A percentile compares a stretch with the other conserved stretches of the same genome.
These are phyloP conservation scores for Ichthyophthirius multifiliis DNA, from an alignment of 169 alveolate genomes.

Conservation along the genomic window DNA sequence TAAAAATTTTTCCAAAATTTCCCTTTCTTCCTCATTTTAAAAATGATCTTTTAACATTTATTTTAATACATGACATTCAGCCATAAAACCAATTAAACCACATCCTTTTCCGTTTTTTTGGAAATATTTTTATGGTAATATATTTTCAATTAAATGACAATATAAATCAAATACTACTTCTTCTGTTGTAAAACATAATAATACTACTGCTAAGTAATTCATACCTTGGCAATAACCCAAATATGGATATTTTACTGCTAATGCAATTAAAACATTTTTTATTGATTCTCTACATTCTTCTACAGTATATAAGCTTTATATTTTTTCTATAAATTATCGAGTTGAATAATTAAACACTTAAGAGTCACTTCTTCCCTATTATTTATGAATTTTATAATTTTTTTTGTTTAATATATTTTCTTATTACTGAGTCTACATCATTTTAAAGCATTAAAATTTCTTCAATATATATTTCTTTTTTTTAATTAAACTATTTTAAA, in stretches of 20 bases:
- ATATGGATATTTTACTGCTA: not conserved
- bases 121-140: not conserved
- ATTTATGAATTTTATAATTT: not conserved
- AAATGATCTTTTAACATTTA: not conserved
- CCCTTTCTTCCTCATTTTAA: not conserved
- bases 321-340: not conserved
- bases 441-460: not conserved
- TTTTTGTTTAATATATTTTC: not conserved
- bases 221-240: constrained; percentile 9
- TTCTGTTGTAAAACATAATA: not conserved
- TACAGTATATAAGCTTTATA: not conserved
- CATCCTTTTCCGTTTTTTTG: not conserved
- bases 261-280: constrained; percentile 1
- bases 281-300: not conserved
- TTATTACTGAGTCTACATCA: not conserved
- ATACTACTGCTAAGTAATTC: constrained; percentile 8
- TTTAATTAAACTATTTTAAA: not conserved
- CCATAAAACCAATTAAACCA: not conserved
- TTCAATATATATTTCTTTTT: not conserved
- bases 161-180: not conserved
- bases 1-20: not conserved
- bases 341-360: not conserved
- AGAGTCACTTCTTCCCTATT: not conserved
- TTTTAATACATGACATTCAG: not conserved
- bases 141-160: not conserved